Evolutionary conservation across 129 eudicot species (phyloP), one percentile per base, ranked within the genome.

Genomic region (Deinandra increscens): DNA sequence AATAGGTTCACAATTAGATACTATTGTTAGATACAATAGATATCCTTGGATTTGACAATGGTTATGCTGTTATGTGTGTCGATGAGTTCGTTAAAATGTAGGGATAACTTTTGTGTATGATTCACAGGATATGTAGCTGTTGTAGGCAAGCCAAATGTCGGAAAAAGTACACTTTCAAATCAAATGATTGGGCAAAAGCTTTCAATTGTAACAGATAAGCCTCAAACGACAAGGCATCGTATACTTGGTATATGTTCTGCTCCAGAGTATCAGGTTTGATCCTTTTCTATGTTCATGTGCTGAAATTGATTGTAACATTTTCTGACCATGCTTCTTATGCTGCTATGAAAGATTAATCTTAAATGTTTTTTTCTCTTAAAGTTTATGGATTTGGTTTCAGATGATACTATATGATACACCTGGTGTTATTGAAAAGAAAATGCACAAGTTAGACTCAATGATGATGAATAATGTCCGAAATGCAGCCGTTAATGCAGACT

Each of bases 381-480:
- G 26, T 36, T 39, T 51, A 49, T 60, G 71, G 70, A 26, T 73
- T 79, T 73, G 65, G 67, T 73, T 76, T 71, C 84, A 94, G 99
- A 87, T 94, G 85, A 87, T 94, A 78, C 87, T 94, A 59, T 94
- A 87, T 58, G 99, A 94, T 69, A 94, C 99, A 36, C 99, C 99
- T 71, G 99, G 99, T 69, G 97, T 94, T 60, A 94, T 94, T 48
- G 93, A 87, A 83, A 94, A 94, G 81, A 84, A 87, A 79, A 89
- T 94, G 96, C 97, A 89, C 75, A 94, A 83, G 76, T 82, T 94
- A 79, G 97, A 94, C 79, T 67, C 97, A 1, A 94, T 94, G 99
- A 94, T 94, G 99, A 94, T 94, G 97, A 89, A 85, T 78, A 94
- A 94, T 82, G 99, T 94, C 39, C 97, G 91, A 3, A 94, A 84